A percentile compares a stretch with the other conserved stretches of the same genome.
phyloP scores from a whole-genome alignment of 1,139 yeast genomes.

The Yamadazyma siamensis region DNA sequence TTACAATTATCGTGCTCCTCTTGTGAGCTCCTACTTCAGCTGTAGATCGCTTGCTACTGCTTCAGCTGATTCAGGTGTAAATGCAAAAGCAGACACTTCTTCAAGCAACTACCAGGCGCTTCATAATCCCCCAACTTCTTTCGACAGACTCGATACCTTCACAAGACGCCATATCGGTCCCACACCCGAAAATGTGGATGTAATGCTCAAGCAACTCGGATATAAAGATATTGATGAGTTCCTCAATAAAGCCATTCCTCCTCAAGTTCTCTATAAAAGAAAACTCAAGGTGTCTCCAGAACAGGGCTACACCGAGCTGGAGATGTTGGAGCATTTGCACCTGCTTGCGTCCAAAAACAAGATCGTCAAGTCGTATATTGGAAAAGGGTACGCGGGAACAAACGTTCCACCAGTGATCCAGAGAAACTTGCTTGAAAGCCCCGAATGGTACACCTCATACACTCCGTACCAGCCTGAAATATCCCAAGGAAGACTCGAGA shows the following conservation, averaged over 20 bases:
- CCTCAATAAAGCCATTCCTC: constrained; percentile 72
- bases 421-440: constrained; percentile 86
- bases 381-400: constrained; percentile 94
- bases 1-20: too few relatives aligned
- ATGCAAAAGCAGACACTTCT: constrained; percentile 50
- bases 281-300: constrained; percentile 61
- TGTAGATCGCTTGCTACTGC: too few relatives aligned
- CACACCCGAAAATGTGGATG: constrained; percentile 53
- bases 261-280: constrained; percentile 66
- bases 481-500: constrained; percentile 92
- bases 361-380: constrained; percentile 71
- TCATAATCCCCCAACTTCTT: constrained; percentile 34
- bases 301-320: constrained; percentile 75
- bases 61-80: too few relatives aligned
- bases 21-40: too few relatives aligned
- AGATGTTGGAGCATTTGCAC: constrained; percentile 68
- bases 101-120: constrained; percentile 39
- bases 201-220: constrained; percentile 67
- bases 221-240: constrained; percentile 68
- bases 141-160: constrained; percentile 68
- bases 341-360: constrained; percentile 73
- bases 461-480: constrained; percentile 99
- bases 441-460: constrained; percentile 98
- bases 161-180: constrained; percentile 93
- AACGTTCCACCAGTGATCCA: constrained; percentile 88